These are phyloP conservation scores for Aureobasidium uvarum DNA, from an alignment of 2,329 filamentous ascomycete species.

Conservation along the genomic window DNA sequence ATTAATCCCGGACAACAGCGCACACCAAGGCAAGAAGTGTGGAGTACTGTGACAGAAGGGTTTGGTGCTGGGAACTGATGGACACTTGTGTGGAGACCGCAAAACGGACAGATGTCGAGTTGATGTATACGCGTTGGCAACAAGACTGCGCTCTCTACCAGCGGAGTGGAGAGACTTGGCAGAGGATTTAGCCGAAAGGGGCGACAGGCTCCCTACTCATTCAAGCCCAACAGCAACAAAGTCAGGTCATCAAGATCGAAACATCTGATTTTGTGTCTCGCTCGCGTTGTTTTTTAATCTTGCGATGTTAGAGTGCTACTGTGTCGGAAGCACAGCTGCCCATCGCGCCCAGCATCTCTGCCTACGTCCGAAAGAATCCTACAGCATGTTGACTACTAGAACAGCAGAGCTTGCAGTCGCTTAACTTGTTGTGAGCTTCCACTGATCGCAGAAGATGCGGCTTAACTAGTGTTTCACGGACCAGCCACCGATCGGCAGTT, in stretches of 20 bases:
- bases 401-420: not conserved
- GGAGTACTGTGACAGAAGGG: too few species aligned
- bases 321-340: not conserved
- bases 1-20: too few species aligned
- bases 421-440: not conserved
- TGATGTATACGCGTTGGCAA: not conserved
- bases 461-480: not conserved
- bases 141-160: not conserved
- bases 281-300: not conserved
- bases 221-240: not conserved
- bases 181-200: not conserved
- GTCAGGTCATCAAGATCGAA: not conserved
- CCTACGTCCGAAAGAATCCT: not conserved
- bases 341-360: not conserved
- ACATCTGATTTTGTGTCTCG: too few species aligned
- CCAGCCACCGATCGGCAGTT: not conserved
- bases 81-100: constrained; percentile 28
- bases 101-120: constrained; percentile 35
- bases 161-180: not conserved
- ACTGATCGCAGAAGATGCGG: not conserved
- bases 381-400: not conserved
- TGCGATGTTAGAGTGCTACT: not conserved
- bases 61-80: constrained; percentile 44
- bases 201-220: not conserved
- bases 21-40: too few species aligned